A percentile compares a stretch with the other conserved stretches of the same genome.
Conservation (phyloP, 208 protist genomes). For the Leishmania tropica region DNA sequence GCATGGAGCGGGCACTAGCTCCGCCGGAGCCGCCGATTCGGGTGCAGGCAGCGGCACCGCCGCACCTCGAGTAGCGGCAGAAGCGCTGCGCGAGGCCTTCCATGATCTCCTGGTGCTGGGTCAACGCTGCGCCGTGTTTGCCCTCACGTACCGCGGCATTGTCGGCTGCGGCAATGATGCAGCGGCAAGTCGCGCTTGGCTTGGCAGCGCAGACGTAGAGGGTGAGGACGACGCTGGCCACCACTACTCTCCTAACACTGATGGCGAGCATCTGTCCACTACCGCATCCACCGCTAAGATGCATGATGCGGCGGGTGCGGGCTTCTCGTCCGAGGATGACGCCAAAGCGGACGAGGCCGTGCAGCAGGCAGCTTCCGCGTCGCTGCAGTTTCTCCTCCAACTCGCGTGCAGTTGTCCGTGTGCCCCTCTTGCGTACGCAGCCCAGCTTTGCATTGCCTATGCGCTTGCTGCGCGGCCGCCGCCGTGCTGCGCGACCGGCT, state of each 20-base stretch:
- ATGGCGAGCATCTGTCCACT: background rate
- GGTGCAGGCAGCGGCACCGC: background rate
- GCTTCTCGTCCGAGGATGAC: conserved; percentile 8
- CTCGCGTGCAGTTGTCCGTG: conserved; percentile 81
- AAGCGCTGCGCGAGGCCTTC: conserved; percentile 33
- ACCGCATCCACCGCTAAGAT: background rate
- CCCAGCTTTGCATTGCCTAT: conserved; percentile 66
- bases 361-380: conserved; percentile 36
- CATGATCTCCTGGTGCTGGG: conserved; percentile 33
- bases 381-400: conserved; percentile 54
- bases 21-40: background rate
- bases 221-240: background rate
- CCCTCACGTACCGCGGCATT: conserved; percentile 30
- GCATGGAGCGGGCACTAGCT: background rate
- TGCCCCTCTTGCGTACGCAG: conserved; percentile 47
- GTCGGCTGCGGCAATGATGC: background rate
- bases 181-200: background rate
- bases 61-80: conserved; percentile 1
- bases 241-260: background rate
- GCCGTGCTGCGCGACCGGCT: conserved; percentile 13
- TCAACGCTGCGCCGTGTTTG: conserved; percentile 33
- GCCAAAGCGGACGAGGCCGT: conserved; percentile 1
- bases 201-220: background rate
- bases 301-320: background rate
- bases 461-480: conserved; percentile 32